Base-by-base conservation (phyloP, 2,329 filamentous ascomycete species). In the Fusarium tanahbumbuense region DNA sequence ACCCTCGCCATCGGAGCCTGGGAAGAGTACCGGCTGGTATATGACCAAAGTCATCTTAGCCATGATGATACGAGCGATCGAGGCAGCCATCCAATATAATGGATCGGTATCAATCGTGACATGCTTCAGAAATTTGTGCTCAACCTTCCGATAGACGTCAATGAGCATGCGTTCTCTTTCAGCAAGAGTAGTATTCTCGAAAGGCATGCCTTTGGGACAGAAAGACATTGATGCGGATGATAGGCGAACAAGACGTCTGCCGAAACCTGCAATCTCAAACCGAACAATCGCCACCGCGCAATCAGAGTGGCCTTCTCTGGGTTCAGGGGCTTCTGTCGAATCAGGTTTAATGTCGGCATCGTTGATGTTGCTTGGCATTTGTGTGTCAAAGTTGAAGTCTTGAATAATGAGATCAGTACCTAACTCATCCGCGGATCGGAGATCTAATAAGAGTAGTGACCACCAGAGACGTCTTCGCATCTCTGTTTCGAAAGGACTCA, bases 11-110 rank as follows among this genome's bases (percentile, higher is more conserved):
- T 84, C 84, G 12, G 85, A 83, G 27, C 88, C 86, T 34, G 85
- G 84, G 54, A 89, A 87, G 32, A 92, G 88, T 73, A 91, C 85
- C 1, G 92, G 92, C 72, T 95, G 90, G 74, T 95, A 92, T 4
- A 93, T 86, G 64, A 94, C 86, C 37, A 96, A 84, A 81, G 90
- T 93, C 83, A 94, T 89, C 79, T 94, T 95, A 49, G 90, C 89
- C 80, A 94, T 87, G 67, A 94, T 89, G 32, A 95, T 83, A 12
- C 91, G 87, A 5, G 88, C 86, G 25, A 93, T 84, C 28, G 91
- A 91, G 6, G 88, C 89, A 10, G 87, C 87, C 27, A 92, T 87
- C 89, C 91, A 93, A 67, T 89, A 89, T 2, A 93, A 80, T 1
- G 86, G 83, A 47, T 87, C 78, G 67, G 72, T 80, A 45, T 81